Evolutionary conservation across 2,329 filamentous ascomycete species (phyloP).

Genomic region (Pseudopithomyces maydicus): DNA sequence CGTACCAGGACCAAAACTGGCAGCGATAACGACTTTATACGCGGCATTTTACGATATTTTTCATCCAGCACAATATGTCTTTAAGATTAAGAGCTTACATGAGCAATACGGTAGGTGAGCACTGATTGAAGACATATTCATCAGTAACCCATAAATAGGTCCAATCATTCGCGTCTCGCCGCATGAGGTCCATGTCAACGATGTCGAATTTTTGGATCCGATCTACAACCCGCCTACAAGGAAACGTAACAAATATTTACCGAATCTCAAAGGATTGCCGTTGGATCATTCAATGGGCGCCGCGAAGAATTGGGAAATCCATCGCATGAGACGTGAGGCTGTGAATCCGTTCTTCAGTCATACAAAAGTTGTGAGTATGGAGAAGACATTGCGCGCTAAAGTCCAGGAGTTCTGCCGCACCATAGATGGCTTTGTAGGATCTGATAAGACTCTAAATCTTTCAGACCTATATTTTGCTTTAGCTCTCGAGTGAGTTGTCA

Average conservation of each 20-base stretch:
- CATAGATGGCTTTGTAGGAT: too few relatives aligned
- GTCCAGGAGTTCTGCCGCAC: too few relatives aligned
- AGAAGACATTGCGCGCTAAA: too few relatives aligned
- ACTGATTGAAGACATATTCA: not conserved
- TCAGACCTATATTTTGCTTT: too few relatives aligned
- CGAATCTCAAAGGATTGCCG: too few relatives aligned
- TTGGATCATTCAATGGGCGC: not conserved
- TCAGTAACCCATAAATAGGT: not conserved
- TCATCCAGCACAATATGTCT: constrained; percentile 1
- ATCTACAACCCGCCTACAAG: not conserved
- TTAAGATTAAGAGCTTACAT: constrained; percentile 8
- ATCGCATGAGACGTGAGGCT: constrained; percentile 1
- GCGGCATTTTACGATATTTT: constrained; percentile 12
- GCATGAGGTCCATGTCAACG: constrained; percentile 13
- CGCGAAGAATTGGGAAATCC: not conserved
- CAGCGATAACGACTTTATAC: constrained; percentile 12
- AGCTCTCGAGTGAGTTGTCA: too few relatives aligned
- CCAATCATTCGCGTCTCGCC: constrained; percentile 4
- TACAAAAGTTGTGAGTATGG: too few relatives aligned
- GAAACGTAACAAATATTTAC: not conserved
- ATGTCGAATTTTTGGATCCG: constrained; percentile 6
- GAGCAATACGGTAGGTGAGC: constrained; percentile 7
- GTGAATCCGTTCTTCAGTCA: constrained; percentile 1
- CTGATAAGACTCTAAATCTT: too few relatives aligned
- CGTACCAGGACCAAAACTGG: constrained; percentile 17